Conservation (phyloP, 2,329 filamentous ascomycete genomes). For the Botrytis hyacinthi region DNA sequence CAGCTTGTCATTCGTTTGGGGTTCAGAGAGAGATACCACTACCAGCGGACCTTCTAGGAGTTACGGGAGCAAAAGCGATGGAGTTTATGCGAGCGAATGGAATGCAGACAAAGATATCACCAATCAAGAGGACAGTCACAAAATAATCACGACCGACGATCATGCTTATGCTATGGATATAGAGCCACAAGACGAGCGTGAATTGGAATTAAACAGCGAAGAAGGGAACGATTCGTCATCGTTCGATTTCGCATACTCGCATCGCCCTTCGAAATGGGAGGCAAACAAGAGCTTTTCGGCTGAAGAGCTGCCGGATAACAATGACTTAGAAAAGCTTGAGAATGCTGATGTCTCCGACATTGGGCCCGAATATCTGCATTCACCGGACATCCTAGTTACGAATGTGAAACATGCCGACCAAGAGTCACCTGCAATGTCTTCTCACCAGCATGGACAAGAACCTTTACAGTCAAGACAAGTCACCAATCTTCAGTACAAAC, state of each 20-base stretch:
- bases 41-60: constrained; percentile 7
- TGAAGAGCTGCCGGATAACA: not conserved
- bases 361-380: not conserved
- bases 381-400: not conserved
- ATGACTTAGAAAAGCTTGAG: not conserved
- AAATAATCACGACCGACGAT: not conserved
- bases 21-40: not conserved
- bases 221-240: not conserved
- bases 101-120: not conserved
- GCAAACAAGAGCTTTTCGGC: not conserved
- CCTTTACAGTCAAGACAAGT: not conserved
- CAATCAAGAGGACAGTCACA: not conserved
- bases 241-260: not conserved
- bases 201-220: not conserved
- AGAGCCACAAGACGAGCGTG: not conserved
- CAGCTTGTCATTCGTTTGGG: constrained; percentile 3
- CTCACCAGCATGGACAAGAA: not conserved
- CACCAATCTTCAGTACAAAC: not conserved
- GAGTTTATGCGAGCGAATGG: not conserved
- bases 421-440: not conserved
- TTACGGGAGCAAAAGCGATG: constrained; percentile 1
- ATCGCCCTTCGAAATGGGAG: not conserved
- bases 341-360: not conserved
- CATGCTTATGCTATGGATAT: not conserved
- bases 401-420: not conserved